These are phyloP conservation scores for Crucibulum laeve DNA, from an alignment of 768 basidiomycete species.

Conservation along the genomic window DNA sequence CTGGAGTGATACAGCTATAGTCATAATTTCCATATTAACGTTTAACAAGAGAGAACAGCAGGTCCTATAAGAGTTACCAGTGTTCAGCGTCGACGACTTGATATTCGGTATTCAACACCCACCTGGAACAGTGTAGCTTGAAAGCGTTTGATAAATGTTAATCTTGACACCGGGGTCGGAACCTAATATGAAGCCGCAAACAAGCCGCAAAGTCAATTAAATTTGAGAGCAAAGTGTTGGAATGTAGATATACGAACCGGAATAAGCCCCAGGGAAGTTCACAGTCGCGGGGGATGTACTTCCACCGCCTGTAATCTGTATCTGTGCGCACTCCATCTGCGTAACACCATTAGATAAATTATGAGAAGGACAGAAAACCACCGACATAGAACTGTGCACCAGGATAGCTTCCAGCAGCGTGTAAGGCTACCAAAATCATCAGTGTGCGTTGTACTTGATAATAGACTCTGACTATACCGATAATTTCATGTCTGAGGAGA, in stretches of 20 bases:
- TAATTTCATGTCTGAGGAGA: slow-evolving; percentile 45
- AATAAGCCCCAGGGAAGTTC: slow-evolving; percentile 45
- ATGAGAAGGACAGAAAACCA: slow-evolving; percentile 6
- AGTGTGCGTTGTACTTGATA: neutral
- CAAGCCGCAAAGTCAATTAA: neutral
- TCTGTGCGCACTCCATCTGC: slow-evolving; percentile 42
- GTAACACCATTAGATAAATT: neutral
- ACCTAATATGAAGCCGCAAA: too few relatives aligned
- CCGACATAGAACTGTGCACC: slow-evolving; percentile 52
- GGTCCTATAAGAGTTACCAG: neutral
- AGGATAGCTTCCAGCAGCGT: slow-evolving; percentile 39
- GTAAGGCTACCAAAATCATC: slow-evolving; percentile 29
- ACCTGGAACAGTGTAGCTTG: slow-evolving; percentile 38
- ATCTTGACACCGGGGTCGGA: slow-evolving; percentile 41
- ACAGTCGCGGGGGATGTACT: slow-evolving; percentile 37
- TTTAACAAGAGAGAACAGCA: neutral
- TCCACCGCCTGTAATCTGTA: slow-evolving; percentile 41
- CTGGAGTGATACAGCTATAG: too few relatives aligned
- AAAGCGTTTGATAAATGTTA: slow-evolving; percentile 37
- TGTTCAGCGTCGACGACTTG: neutral
- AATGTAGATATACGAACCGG: slow-evolving; percentile 13
- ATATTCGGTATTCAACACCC: neutral
- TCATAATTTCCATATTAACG: too few relatives aligned
- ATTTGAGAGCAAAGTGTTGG: neutral
- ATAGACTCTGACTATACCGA: slow-evolving; percentile 28